These are phyloP conservation scores for Petunia secreta DNA, from an alignment of 257 asterid genomes.

Conservation along the genomic window DNA sequence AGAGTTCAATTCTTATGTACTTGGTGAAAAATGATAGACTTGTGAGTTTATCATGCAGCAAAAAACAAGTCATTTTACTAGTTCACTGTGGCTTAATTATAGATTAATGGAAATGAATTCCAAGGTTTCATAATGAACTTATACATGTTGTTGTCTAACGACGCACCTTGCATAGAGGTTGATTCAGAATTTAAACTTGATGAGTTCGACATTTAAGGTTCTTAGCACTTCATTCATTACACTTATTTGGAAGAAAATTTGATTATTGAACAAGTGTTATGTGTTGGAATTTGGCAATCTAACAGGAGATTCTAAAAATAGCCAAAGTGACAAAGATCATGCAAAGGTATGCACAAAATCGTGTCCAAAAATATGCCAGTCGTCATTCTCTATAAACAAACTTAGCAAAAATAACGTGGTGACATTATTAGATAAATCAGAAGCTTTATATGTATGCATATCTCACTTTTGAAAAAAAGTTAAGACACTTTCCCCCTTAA, in stretches of 20 bases:
- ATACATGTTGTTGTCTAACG: no score
- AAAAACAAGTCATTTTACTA: neutral
- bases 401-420: conserved; percentile 40
- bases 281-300: neutral
- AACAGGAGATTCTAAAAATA: conserved; percentile 23
- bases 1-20: neutral
- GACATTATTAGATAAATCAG: conserved; percentile 29
- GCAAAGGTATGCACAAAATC: conserved; percentile 29
- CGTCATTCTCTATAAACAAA: conserved; percentile 40
- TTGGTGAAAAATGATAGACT: neutral
- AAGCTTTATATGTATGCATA: conserved; percentile 32
- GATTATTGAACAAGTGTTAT: conserved; percentile 2
- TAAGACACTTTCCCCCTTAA: conserved; percentile 35
- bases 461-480: conserved; percentile 41
- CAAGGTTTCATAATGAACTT: no score
- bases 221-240: no score
- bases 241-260: neutral
- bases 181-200: no score
- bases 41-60: neutral
- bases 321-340: conserved; percentile 24
- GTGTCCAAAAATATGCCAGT: conserved; percentile 31
- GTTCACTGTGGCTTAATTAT: no score
- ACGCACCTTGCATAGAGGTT: no score
- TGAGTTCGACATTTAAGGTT: no score
- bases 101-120: no score